A percentile compares a stretch with the other conserved stretches of the same genome.
phyloP scores from a whole-genome alignment of 2,329 filamentous ascomycete genomes.

The Exutisphaerella laricina region DNA sequence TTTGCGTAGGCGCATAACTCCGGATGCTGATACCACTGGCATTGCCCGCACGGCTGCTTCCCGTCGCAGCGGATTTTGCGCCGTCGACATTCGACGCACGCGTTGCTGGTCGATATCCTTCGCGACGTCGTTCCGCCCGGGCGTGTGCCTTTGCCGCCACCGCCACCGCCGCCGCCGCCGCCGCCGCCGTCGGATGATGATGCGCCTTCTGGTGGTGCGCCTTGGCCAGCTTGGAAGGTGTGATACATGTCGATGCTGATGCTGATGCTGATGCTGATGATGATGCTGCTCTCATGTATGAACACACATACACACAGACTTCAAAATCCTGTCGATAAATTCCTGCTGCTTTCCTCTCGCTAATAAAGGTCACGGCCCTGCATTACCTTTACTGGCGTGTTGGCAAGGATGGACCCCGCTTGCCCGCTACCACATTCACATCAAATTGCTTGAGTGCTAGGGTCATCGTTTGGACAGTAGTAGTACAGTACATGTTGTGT shows the following conservation, averaged over 20 bases:
- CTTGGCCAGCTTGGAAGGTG: slow-evolving; percentile 40
- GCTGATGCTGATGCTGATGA: slow-evolving; percentile 1
- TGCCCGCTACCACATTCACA: no score
- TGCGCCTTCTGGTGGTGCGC: no score
- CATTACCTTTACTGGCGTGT: slow-evolving; percentile 1
- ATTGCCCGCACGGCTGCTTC: slow-evolving; percentile 74
- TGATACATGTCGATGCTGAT: slow-evolving; percentile 45
- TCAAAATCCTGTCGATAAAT: no score
- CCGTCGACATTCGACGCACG: slow-evolving; percentile 71
- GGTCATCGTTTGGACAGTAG: neutral
- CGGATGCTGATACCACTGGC: slow-evolving; percentile 72
- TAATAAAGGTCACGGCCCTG: no score
- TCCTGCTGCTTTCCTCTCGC: no score
- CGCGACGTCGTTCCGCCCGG: slow-evolving; percentile 33
- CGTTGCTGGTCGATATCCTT: slow-evolving; percentile 50
- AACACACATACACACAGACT: no score
- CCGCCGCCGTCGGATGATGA: no score
- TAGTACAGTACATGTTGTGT: no score
- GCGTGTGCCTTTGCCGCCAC: slow-evolving; percentile 35
- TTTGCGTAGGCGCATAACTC: slow-evolving; percentile 78
- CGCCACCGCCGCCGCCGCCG: no score
- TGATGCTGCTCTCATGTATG: no score
- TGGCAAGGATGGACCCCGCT: slow-evolving; percentile 1
- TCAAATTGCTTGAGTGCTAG: no score
- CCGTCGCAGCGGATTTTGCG: slow-evolving; percentile 82